Percentiles rank a stretch among this genome's conserved stretches.
phyloP scores from a whole-genome alignment of 352 stramenopile species.

The Phytophthora pseudosyringae region DNA sequence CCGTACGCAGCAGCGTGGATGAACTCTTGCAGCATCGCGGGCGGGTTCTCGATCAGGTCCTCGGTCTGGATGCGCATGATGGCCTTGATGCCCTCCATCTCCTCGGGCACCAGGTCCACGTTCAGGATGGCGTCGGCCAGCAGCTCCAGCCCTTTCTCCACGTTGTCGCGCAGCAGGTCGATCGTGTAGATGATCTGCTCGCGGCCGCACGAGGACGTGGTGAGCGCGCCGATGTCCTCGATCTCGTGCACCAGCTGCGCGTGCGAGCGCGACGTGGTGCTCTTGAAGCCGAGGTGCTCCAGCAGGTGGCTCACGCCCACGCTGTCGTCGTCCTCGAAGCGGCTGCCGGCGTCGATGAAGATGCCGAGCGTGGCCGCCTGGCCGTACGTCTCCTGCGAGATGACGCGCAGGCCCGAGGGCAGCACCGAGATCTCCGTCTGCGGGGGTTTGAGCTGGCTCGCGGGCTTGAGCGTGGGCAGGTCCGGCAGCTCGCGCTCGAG shows the following conservation, averaged over 20 bases:
- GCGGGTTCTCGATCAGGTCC: slow-evolving; percentile 90
- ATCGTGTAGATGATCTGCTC: slow-evolving; percentile 98
- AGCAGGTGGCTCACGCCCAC: slow-evolving; percentile 94
- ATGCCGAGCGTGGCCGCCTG: slow-evolving; percentile 95
- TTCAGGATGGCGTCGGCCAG: slow-evolving; percentile 90
- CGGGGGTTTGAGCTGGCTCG: slow-evolving; percentile 83
- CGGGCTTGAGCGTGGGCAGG: slow-evolving; percentile 83
- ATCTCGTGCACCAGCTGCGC: slow-evolving; percentile 91
- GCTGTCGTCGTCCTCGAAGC: slow-evolving; percentile 76
- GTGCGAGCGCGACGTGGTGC: slow-evolving; percentile 84
- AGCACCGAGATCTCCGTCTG: slow-evolving; percentile 94
- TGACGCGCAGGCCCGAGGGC: slow-evolving; percentile 94
- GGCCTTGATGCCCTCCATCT: slow-evolving; percentile 93
- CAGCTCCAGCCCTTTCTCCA: slow-evolving; percentile 90
- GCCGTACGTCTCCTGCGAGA: slow-evolving; percentile 97
- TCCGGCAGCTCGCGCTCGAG: slow-evolving; percentile 69
- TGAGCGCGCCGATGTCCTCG: slow-evolving; percentile 93
- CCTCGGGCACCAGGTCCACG: slow-evolving; percentile 76
- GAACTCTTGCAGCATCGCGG: slow-evolving; percentile 82
- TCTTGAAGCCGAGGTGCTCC: slow-evolving; percentile 96
- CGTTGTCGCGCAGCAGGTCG: slow-evolving; percentile 95
- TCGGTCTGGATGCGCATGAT: slow-evolving; percentile 95
- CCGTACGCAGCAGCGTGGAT: slow-evolving; percentile 92
- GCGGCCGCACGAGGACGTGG: slow-evolving; percentile 90
- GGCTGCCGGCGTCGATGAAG: slow-evolving; percentile 93